Base-by-base conservation (phyloP, 371 early-diverging fungal species). In the Apophysomyces trapeziformis region DNA sequence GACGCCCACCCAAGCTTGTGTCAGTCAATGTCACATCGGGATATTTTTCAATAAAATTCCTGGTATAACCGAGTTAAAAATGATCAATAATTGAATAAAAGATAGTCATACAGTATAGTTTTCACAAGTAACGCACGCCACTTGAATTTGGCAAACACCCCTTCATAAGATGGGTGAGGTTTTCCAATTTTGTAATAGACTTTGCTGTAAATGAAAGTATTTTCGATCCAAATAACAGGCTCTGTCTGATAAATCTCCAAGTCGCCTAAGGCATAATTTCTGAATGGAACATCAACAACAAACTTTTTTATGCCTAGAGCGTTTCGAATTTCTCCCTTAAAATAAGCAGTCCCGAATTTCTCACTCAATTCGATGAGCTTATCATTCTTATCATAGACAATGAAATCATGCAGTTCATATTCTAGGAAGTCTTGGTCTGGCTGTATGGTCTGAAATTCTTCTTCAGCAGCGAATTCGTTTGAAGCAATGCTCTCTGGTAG, bases 141-240 rank as follows among this genome's bases (percentile, higher is more conserved):
- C 18, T 58, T 58, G 6, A 58, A 58, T 14, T 35, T 35, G 8
- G n/a, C 4, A 13, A 36, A 58, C 32, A 38, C 7, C 4, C 37
- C 12, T 36, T 35, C n/a, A 37, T 58, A 58, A 12, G 37, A 36
- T 36, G 58, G 1, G 18, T 58, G 37, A 9, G 58, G 58, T 16
- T 58, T 35, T 36, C 18, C 37, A 7, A 58, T 35, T 36, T 39
- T 36, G 37, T 58, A 58, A 13, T 58, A 58, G 0, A 58, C 37
- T 13, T 58, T 39, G 38, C 38, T 18, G 9, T 35, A 37, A 13
- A 58, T 18, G 37, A 58, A 58, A 7, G 58, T 58, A 13, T 18
- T 58, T 58, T 58, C 39, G 37, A 58, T 58, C 58, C 58, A 58
- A 32, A 58, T 58, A 14, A 36, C n/a, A 7, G 58, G 58, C 37